Percentiles rank a stretch among this genome's conserved stretches.
phyloP scores from a whole-genome alignment of 2,329 filamentous ascomycete genomes.

The Stagonosporopsis cucurbitacearum region DNA sequence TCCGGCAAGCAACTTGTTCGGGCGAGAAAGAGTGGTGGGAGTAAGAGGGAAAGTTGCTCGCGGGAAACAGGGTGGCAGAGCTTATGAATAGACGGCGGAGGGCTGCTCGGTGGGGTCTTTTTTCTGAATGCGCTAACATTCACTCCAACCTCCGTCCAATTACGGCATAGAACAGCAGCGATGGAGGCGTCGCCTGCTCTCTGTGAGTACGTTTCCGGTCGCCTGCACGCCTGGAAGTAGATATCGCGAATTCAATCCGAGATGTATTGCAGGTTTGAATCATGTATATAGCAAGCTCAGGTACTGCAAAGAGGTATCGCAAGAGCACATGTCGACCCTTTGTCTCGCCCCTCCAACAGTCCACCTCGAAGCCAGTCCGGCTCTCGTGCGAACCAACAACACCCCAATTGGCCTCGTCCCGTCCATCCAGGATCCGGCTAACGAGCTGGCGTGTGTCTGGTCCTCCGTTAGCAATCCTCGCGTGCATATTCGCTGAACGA shows the following conservation, averaged over 20 bases:
- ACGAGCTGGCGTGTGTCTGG: constrained; percentile 13
- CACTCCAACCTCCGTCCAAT: constrained; percentile 41
- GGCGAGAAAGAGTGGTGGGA: constrained; percentile 24
- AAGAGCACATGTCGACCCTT: constrained; percentile 32
- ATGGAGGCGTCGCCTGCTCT: constrained; percentile 29
- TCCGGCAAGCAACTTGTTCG: constrained; percentile 41
- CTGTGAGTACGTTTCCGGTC: constrained; percentile 29
- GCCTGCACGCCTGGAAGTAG: constrained; percentile 26
- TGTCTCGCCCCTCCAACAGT: constrained; percentile 15
- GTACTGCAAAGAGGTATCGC: constrained; percentile 14
- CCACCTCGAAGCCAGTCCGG: constrained; percentile 26
- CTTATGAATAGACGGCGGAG: constrained; percentile 46
- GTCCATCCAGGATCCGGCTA: constrained; percentile 4
- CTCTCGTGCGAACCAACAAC: constrained; percentile 9
- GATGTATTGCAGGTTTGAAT: constrained; percentile 29
- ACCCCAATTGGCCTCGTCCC: constrained; percentile 24
- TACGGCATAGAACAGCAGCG: constrained; percentile 35
- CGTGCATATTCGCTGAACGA: constrained; percentile 28
- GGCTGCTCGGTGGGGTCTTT: constrained; percentile 45
- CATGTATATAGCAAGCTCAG: constrained; percentile 20
- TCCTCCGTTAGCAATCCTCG: constrained; percentile 25
- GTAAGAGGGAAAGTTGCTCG: constrained; percentile 21
- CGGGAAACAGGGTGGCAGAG: constrained; percentile 33
- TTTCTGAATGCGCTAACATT: constrained; percentile 45
- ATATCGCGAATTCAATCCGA: constrained; percentile 25